Evolutionary conservation across 305 asterid species (phyloP).

Genomic region (Ruellia speciosa): DNA sequence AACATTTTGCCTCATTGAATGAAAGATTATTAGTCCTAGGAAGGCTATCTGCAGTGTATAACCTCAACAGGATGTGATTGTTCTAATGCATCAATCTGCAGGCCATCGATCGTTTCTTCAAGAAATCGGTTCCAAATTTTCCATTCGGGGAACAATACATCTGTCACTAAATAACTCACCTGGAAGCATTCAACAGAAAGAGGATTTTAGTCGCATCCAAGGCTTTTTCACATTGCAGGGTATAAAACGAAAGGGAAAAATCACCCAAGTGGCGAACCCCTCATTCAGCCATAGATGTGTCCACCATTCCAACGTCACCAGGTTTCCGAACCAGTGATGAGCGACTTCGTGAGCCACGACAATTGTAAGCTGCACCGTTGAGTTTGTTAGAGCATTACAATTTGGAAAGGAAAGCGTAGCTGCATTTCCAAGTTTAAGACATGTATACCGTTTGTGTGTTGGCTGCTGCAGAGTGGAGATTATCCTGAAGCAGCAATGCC

Average conservation of each 20-base stretch:
- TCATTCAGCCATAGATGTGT: slow-evolving; percentile 74
- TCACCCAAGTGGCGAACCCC: slow-evolving; percentile 21
- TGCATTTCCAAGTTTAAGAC: too few species aligned
- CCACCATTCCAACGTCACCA: slow-evolving; percentile 66
- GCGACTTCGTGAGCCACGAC: too few species aligned
- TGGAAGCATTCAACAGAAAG: neutral
- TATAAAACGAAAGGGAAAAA: slow-evolving; percentile 35
- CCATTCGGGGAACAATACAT: slow-evolving; percentile 35
- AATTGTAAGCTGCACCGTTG: too few species aligned
- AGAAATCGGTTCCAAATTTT: slow-evolving; percentile 38
- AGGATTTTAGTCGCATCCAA: neutral
- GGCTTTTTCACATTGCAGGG: neutral
- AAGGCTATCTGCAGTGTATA: neutral
- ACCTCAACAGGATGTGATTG: slow-evolving; percentile 43
- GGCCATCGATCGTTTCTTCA: slow-evolving; percentile 23
- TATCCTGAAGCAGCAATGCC: slow-evolving; percentile 28
- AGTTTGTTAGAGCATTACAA: too few species aligned
- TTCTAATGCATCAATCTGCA: slow-evolving; percentile 34
- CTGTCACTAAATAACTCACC: slow-evolving; percentile 34
- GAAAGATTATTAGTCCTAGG: too few species aligned
- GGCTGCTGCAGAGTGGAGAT: slow-evolving; percentile 31
- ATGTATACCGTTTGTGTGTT: slow-evolving; percentile 15
- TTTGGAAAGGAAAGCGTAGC: too few species aligned
- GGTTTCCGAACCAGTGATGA: too few species aligned
- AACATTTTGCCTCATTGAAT: too few species aligned